Conservation (phyloP, 306 rosid genomes). For the Pyrus bretschneideri region DNA sequence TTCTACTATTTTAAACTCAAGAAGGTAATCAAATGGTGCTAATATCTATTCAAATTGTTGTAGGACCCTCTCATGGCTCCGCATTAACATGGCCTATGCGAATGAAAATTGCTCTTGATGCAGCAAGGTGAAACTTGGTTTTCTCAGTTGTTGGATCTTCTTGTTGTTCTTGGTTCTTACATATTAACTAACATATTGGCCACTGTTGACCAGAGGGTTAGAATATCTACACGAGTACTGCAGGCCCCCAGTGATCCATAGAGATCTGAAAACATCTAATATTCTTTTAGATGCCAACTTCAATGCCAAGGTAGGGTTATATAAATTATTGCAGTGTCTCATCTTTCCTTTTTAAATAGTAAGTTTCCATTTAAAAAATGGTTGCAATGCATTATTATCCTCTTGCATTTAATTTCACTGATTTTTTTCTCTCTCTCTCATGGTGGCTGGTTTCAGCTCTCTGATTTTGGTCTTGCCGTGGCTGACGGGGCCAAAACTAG, state of each 20-base stretch:
- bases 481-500: constrained; percentile 73
- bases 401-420: constrained; percentile 16
- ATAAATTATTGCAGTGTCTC: constrained; percentile 4
- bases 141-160: constrained; percentile 1
- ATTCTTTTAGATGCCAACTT: constrained; percentile 86
- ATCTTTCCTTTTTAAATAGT: neutral
- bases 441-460: constrained; percentile 60
- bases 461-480: constrained; percentile 89
- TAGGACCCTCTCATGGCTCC: constrained; percentile 81
- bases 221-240: constrained; percentile 89
- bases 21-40: neutral
- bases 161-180: neutral
- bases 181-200: constrained; percentile 19
- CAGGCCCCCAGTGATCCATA: constrained; percentile 76
- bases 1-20: neutral
- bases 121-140: constrained; percentile 62
- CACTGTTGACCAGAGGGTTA: constrained; percentile 65
- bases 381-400: constrained; percentile 5
- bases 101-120: constrained; percentile 91
- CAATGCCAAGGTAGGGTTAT: constrained; percentile 73
- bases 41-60: neutral
- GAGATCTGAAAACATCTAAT: constrained; percentile 96
- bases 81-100: constrained; percentile 84
- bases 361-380: neutral
- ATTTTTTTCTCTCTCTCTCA: constrained; percentile 7